Evolutionary conservation across 257 asterid genomes (phyloP), one percentile per base, ranked within the genome.

Genomic region (Mentha longifolia): DNA sequence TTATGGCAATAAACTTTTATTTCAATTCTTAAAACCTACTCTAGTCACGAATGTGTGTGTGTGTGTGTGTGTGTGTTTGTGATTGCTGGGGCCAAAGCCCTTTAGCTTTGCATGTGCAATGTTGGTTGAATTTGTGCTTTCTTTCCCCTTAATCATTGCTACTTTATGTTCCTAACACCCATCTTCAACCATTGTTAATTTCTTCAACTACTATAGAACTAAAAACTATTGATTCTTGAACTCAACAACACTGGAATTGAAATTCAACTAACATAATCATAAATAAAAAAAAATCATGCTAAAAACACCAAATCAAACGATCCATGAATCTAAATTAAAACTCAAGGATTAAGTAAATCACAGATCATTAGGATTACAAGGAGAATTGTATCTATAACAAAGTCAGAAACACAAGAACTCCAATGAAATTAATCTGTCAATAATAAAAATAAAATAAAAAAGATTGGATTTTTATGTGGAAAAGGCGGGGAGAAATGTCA

Each of bases 401-500:
- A 39, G 42, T 67, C 30, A 25, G 55, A 66, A 46, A 5, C 68
- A 79, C 70, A 79, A 75, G 54, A 76, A 61, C 68, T 37, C 72
- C 66, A 62, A 67, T 12, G 41, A 30, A 65, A 51, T 28, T 61
- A 64, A 74, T 66, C 63, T 14, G 31, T 41, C 61, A 28, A 47
- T 30, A 8, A n/a, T n/a, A n/a, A n/a, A 42, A n/a, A 22, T 37
- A 37, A 39, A 28, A 33, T 8, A 64, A 3, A 50, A 74, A 51
- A 60, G 62, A 28, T 51, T 61, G 70, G 68, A 46, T 65, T 15
- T 35, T 67, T 67, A 35, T 66, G 25, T 64, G 59, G 59, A 42
- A 30, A 33, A 45, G 46, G 60, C 30, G 55, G 12, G 47, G 59
- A 46, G 25, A 39, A 66, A 61, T 41, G 65, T 20, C 47, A 71